phyloP scores from a whole-genome alignment of 495 filamentous ascomycete genomes.

The Chaetomidium leptoderma region DNA sequence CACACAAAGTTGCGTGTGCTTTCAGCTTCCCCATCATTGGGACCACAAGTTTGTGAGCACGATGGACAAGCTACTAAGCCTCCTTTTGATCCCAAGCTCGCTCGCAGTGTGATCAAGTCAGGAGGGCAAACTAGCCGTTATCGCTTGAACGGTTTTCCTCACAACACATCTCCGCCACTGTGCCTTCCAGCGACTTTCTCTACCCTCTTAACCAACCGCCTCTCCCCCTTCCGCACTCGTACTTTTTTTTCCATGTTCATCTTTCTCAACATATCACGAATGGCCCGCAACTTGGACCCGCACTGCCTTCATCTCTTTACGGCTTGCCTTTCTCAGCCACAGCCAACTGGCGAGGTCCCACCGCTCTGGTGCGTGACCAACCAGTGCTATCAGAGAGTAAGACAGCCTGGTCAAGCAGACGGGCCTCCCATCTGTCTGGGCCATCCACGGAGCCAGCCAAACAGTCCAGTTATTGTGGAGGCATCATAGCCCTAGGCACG shows the following conservation, averaged over 20 bases:
- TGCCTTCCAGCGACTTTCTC: neutral
- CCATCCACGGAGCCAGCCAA: neutral
- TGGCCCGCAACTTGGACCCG: neutral
- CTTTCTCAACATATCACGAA: neutral
- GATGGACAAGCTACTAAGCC: neutral
- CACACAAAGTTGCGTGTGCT: constrained; percentile 5
- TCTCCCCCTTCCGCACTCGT: neutral
- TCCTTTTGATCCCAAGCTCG: neutral
- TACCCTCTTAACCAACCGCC: neutral
- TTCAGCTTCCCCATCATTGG: neutral
- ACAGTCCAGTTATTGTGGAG: neutral
- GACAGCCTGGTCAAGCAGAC: constrained; percentile 4
- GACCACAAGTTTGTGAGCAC: neutral
- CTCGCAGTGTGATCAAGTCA: neutral
- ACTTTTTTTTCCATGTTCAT: neutral
- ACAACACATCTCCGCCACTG: neutral
- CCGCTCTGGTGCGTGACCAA: constrained; percentile 1
- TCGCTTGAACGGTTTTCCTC: neutral
- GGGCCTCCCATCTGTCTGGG: neutral
- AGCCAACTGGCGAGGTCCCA: constrained; percentile 8
- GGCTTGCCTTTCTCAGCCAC: neutral
- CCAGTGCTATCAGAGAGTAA: constrained; percentile 4
- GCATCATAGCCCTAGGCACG: neutral
- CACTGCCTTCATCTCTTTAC: neutral
- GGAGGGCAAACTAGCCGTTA: neutral